These are phyloP conservation scores for Staphylotrichum tortipilum DNA, from an alignment of 495 filamentous ascomycete species.

Conservation along the genomic window DNA sequence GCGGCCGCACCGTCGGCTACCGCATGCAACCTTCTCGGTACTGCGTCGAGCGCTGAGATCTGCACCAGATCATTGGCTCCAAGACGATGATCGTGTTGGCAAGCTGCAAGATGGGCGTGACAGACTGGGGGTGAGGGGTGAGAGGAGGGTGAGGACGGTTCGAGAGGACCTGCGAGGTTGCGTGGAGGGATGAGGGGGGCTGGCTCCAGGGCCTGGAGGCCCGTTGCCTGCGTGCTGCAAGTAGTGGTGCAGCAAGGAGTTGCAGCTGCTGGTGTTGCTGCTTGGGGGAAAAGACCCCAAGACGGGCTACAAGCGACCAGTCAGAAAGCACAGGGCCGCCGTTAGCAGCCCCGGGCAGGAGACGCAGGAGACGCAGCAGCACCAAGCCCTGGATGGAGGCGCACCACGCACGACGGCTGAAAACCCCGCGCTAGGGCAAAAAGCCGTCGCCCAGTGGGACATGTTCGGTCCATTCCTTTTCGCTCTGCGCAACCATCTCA, in stretches of 20 bases:
- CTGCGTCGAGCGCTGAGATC: slow-evolving; percentile 13
- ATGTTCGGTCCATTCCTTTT: too few species aligned
- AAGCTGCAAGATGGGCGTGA: slow-evolving; percentile 2
- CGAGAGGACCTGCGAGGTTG: too few species aligned
- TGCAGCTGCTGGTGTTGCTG: too few species aligned
- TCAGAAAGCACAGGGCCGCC: too few species aligned
- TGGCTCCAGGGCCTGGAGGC: too few species aligned
- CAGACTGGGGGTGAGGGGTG: not conserved
- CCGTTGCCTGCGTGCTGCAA: too few species aligned
- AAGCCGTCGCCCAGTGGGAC: not conserved
- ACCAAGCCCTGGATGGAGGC: not conserved
- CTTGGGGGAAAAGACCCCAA: too few species aligned
- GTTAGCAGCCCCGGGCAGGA: too few species aligned
- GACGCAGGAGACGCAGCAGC: too few species aligned
- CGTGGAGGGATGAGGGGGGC: too few species aligned
- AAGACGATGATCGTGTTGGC: not conserved
- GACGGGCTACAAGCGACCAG: too few species aligned
- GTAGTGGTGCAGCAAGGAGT: too few species aligned
- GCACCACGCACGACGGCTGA: not conserved
- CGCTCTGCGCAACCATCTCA: not conserved
- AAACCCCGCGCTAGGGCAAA: slow-evolving; percentile 1
- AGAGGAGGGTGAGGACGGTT: not conserved
- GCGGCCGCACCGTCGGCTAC: not conserved
- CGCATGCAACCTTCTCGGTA: slow-evolving; percentile 10
- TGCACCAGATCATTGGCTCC: slow-evolving; percentile 2